Base-by-base conservation (phyloP, 2,329 filamentous ascomycete genomes). In the Colletotrichum trifolii region DNA sequence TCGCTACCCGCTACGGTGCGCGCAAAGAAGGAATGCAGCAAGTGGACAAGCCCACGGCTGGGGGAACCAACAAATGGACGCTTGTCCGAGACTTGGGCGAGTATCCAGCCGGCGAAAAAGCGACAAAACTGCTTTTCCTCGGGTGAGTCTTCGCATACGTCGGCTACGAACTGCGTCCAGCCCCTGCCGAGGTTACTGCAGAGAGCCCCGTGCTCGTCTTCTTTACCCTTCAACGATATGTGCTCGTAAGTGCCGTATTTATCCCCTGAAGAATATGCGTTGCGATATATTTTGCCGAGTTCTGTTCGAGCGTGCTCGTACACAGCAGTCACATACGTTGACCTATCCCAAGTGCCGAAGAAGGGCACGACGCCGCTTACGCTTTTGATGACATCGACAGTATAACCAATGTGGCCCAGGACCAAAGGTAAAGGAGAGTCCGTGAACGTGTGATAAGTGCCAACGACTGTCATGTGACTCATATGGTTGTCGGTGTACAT, bases 361-460 rank as follows among this genome's bases (percentile, higher is more conserved):
- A 8, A 2, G 10, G 34, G 47, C 35, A 59, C 8, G 4, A 17
- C 7, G 6, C 47, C n/a, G 7, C 47, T n/a, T 13, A 58, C 15
- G 10, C 35, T 40, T 8, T 48, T n/a, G 9, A 63, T 45, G 4
- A 7, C 15, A 7, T 52, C 60, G 1, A 59, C 17, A 5, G 17
- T 15, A 17, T 43, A 46, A 11, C 54, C 60, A 4, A 58, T 25
- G 13, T 58, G 60, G 2, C 60, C 60, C 11, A 58, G n/a, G 15
- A 63, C 54, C 1, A n/a, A 10, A n/a, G 47, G 54, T 4, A 38
- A 11, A 15, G 53, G 9, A 6, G 33, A 13, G 8, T 48, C 33
- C 2, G 46, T 34, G 9, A 54, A 59, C 2, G 8, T 38, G 43
- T 64, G 48, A n/a, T 13, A 9, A 38, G 9, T 60, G 15, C 48